phyloP scores from a whole-genome alignment of 164 flowering plant species.

The Berberis thunbergii region DNA sequence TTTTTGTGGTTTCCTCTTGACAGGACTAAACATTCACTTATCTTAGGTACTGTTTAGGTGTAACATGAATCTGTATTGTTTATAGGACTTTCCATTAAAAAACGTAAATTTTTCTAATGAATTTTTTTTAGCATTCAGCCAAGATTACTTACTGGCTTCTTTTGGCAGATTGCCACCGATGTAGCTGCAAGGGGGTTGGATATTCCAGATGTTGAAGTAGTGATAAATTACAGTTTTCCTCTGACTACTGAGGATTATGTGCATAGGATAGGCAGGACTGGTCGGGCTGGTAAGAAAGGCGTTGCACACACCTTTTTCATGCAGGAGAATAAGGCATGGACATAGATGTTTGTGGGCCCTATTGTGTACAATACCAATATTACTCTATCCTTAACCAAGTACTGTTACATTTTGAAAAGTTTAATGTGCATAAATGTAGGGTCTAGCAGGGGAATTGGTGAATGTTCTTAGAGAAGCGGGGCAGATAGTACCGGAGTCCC shows the following conservation, averaged over 20 bases:
- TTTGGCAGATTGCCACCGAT: conserved; percentile 90
- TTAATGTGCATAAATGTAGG: conserved; percentile 30
- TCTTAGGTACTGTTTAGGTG: no score
- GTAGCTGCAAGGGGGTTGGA: conserved; percentile 98
- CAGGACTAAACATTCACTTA: no score
- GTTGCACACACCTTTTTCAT: conserved; percentile 92
- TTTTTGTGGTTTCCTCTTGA: no score
- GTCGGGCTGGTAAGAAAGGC: conserved; percentile 97
- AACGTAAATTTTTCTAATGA: no score
- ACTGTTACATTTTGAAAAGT: background rate
- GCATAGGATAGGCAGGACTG: conserved; percentile 94
- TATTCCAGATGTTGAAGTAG: conserved; percentile 98
- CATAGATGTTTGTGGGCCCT: background rate
- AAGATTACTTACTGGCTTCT: background rate
- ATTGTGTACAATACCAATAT: no score
- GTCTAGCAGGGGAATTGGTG: conserved; percentile 90
- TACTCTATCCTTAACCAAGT: background rate
- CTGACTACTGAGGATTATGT: conserved; percentile 95
- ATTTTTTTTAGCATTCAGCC: no score
- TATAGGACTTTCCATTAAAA: no score
- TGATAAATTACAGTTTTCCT: conserved; percentile 93
- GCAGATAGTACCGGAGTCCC: conserved; percentile 65
- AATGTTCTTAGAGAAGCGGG: conserved; percentile 94
- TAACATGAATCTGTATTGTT: no score
- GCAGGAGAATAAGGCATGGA: conserved; percentile 74